phyloP scores from a whole-genome alignment of 148 eudicot genomes.

The Silene latifolia region DNA sequence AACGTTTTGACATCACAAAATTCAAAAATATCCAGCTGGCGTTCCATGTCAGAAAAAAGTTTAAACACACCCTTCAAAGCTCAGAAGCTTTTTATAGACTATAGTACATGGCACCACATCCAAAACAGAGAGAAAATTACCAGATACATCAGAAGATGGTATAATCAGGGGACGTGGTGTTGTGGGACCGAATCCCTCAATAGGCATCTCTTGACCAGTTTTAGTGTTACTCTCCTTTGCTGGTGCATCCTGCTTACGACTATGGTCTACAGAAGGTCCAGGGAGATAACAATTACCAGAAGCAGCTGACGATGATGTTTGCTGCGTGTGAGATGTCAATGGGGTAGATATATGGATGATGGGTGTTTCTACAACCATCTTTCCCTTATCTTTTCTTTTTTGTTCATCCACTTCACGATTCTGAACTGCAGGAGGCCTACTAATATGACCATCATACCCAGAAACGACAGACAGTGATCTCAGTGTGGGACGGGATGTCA shows the following conservation, averaged over 20 bases:
- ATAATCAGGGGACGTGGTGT: slow-evolving; percentile 7
- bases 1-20: not conserved
- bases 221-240: slow-evolving; percentile 1
- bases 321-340: slow-evolving; percentile 7
- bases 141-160: slow-evolving; percentile 17
- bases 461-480: slow-evolving; percentile 12
- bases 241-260: slow-evolving; percentile 3
- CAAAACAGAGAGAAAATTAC: slow-evolving; percentile 2
- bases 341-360: slow-evolving; percentile 3
- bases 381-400: slow-evolving; percentile 22
- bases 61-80: not conserved
- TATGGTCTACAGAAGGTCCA: not conserved
- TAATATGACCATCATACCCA: slow-evolving; percentile 7
- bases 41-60: not conserved
- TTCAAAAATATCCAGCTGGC: not conserved
- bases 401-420: slow-evolving; percentile 16
- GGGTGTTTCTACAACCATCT: slow-evolving; percentile 14
- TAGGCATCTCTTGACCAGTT: slow-evolving; percentile 1
- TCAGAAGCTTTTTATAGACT: not conserved
- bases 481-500: slow-evolving; percentile 3
- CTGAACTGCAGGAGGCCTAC: not conserved
- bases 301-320: slow-evolving; percentile 23
- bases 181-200: slow-evolving; percentile 3
- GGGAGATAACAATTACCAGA: slow-evolving; percentile 15
- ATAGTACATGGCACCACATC: not conserved